Evolutionary conservation across 129 eudicot species (phyloP).

Genomic region (Chrysanthemum lavandulifolium): DNA sequence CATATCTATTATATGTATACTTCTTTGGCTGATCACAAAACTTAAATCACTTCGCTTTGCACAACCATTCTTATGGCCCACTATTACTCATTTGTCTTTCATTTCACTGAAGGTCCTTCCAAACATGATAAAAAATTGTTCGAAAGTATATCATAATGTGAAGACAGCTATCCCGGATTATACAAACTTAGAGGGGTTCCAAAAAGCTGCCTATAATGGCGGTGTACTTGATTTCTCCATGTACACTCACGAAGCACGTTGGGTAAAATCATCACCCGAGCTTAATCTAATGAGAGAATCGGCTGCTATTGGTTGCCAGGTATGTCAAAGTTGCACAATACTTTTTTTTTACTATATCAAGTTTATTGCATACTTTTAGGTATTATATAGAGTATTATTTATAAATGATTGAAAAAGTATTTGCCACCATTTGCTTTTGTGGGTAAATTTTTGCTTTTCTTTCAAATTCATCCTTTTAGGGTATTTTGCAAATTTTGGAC

Average conservation of each 20-base stretch:
- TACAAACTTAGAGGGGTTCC: slow-evolving; percentile 61
- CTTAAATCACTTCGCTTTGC: background rate
- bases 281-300: slow-evolving; percentile 75
- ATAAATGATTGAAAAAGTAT: too few relatives aligned
- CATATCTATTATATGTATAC: background rate
- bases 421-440: too few relatives aligned
- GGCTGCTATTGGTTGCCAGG: slow-evolving; percentile 89
- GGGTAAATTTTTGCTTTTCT: too few relatives aligned
- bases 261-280: slow-evolving; percentile 83
- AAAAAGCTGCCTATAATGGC: slow-evolving; percentile 52
- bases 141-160: slow-evolving; percentile 65
- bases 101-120: slow-evolving; percentile 62
- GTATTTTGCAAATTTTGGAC: too few relatives aligned
- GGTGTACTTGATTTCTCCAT: slow-evolving; percentile 68
- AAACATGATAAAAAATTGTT: slow-evolving; percentile 56
- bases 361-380: background rate
- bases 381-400: too few relatives aligned
- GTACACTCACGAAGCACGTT: slow-evolving; percentile 79
- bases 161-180: slow-evolving; percentile 61
- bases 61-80: background rate
- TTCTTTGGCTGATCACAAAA: slow-evolving; percentile 2
- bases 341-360: background rate
- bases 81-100: slow-evolving; percentile 14
- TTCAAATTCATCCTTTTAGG: too few relatives aligned
- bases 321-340: slow-evolving; percentile 24